A percentile compares a stretch with the other conserved stretches of the same genome.
Evolutionary conservation across 768 basidiomycete species (phyloP).

Genomic region (Psilocybe cubensis): DNA sequence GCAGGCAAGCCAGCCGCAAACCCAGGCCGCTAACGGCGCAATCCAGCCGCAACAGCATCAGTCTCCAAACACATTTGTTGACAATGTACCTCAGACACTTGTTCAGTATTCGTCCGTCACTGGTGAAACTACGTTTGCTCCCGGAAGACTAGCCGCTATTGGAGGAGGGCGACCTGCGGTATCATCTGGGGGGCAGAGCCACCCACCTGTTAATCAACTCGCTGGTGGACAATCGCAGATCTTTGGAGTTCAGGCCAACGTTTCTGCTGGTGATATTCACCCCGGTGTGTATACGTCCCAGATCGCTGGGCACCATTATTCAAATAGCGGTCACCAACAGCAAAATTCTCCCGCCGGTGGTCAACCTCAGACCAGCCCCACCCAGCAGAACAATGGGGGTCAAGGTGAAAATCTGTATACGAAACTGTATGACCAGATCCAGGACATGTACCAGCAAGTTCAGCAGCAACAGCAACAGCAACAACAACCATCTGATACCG

Average conservation of each 20-base stretch:
- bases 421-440: slow-evolving; percentile 1
- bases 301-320: not conserved
- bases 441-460: not conserved
- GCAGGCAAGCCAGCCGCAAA: slow-evolving; percentile 10
- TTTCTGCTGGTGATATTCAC: not conserved
- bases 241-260: not conserved
- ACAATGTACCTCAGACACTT: not conserved
- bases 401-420: slow-evolving; percentile 2
- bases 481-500: not conserved
- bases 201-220: no score
- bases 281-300: not conserved
- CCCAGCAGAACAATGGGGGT: not conserved
- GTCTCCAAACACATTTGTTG: not conserved
- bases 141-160: not conserved
- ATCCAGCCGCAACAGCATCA: slow-evolving; percentile 18
- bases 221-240: no score
- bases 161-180: not conserved
- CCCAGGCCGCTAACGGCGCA: slow-evolving; percentile 5
- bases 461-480: slow-evolving; percentile 7
- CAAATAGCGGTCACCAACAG: not conserved
- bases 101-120: not conserved
- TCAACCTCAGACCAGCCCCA: not conserved
- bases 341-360: not conserved
- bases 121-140: slow-evolving; percentile 1
- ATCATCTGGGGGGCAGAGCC: not conserved